Evolutionary conservation across 768 basidiomycete species (phyloP).

Genomic region (Suillus placidus): DNA sequence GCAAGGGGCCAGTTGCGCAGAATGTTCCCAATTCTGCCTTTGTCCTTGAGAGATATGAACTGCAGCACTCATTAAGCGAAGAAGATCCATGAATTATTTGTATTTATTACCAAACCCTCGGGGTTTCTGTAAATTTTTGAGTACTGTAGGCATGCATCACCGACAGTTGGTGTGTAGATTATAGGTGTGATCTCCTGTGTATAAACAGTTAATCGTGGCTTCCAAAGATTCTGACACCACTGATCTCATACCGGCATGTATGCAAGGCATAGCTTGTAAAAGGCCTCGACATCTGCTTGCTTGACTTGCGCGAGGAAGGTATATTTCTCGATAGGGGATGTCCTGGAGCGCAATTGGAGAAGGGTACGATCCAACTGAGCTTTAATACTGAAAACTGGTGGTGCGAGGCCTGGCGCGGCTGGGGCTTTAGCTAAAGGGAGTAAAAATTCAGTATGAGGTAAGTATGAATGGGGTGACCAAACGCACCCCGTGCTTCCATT

Average conservation of each 20-base stretch:
- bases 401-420: slow-evolving; percentile 58
- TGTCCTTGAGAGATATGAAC: slow-evolving; percentile 83
- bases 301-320: slow-evolving; percentile 81
- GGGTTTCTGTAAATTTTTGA: slow-evolving; percentile 76
- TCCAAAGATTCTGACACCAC: slow-evolving; percentile 6
- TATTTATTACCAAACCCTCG: slow-evolving; percentile 62
- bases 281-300: slow-evolving; percentile 69
- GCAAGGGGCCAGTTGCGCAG: slow-evolving; percentile 72
- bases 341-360: slow-evolving; percentile 74
- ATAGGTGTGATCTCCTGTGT: slow-evolving; percentile 64
- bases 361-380: slow-evolving; percentile 63
- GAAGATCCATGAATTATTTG: slow-evolving; percentile 5
- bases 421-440: slow-evolving; percentile 41
- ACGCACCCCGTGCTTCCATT: slow-evolving; percentile 54
- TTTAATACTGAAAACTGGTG: slow-evolving; percentile 55
- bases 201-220: neutral
- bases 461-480: neutral
- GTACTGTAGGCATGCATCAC: slow-evolving; percentile 86
- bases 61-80: slow-evolving; percentile 32
- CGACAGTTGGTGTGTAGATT: slow-evolving; percentile 92
- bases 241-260: slow-evolving; percentile 61
- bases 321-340: slow-evolving; percentile 78
- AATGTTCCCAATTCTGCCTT: slow-evolving; percentile 73
- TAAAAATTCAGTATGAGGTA: slow-evolving; percentile 8
- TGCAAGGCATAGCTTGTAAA: slow-evolving; percentile 74